Evolutionary conservation across 202 grass and related monocot species (phyloP), one percentile per base, ranked within the genome.

Genomic region (Zoysia matrella): DNA sequence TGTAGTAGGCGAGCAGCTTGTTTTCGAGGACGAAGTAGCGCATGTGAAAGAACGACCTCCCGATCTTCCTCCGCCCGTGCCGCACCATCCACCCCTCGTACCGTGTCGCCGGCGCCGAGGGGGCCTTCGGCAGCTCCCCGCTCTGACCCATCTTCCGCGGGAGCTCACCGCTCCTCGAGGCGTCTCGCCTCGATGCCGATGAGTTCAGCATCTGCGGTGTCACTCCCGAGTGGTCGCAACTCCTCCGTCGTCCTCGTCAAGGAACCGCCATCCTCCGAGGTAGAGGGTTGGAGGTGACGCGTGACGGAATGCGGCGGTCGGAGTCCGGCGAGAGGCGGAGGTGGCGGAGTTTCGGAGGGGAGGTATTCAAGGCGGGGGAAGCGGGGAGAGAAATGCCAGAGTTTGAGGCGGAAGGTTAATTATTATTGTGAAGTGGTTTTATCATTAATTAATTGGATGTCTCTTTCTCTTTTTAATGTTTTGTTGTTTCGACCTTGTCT

Each of bases 41-140:
- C 70, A 72, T 84, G 80, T 86, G 92, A 68, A 98, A 88, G 75
- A 83, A 99, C 8, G 96, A 90, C 61, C 89, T 86, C 15, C 93
- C 92, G 60, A 99, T 93, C 90, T 85, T 99, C 74, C 96, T 83
- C 76, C 90, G 89, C 42, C 92, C 89, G 81, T 88, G 90, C 41
- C 91, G 89, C 49, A 99, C 90, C 82, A 94, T 52, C 96, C 92
- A 99, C 64, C 96, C 96, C 74, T 99, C 87, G 76, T 82, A 77
- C 53, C 78, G 80, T 68, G 75, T 78, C 83, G 70, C 52, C 61
- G 44, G 65, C 11, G 67, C 73, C 5, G 65, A 7, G 3, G 72
- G 45, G 67, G 16, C 58, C 84, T 56, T 53, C n/a, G 64, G 45
- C 13, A 85, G 68, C 78, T 88, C 82, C 57, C 74, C 74, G 39